phyloP scores from a whole-genome alignment of 805 yeast species.

The Metschnikowia gruessii region DNA sequence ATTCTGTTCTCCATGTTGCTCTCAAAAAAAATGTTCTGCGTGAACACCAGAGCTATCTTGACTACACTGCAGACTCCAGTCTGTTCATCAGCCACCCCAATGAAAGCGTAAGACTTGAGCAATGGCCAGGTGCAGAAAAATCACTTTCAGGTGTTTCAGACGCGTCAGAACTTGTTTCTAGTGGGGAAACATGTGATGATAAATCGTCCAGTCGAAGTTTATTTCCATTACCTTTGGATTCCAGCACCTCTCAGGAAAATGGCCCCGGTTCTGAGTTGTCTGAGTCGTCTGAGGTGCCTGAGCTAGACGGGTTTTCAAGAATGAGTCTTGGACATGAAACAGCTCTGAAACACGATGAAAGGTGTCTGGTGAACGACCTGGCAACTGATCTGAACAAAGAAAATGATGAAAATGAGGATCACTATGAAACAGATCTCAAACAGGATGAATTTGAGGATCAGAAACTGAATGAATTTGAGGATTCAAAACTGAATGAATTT shows the following conservation, averaged over 20 bases:
- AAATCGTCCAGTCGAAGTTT: not conserved
- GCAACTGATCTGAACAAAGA: too few relatives aligned
- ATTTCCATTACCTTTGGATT: not conserved
- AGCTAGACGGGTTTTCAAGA: not conserved
- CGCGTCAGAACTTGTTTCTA: conserved; percentile 3
- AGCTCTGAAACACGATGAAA: not conserved
- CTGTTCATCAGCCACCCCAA: conserved; percentile 20
- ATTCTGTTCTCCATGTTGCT: not conserved
- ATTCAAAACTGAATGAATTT: too few relatives aligned
- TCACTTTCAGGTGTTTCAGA: not conserved
- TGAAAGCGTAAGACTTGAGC: not conserved
- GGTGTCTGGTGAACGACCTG: too few relatives aligned
- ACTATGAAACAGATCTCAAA: too few relatives aligned
- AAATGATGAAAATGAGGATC: conserved; percentile 4
- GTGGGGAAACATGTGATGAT: not conserved
- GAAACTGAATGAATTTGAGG: too few relatives aligned
- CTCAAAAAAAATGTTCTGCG: not conserved
- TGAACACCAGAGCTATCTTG: not conserved
- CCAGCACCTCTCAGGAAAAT: not conserved
- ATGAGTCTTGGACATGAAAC: not conserved
- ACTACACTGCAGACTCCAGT: conserved; percentile 17
- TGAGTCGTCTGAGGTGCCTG: not conserved
- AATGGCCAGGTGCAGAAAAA: not conserved
- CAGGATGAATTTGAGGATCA: not conserved
- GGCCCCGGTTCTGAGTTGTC: not conserved